Conservation (phyloP, 345 rosid genomes). For the Garcia nutans region DNA sequence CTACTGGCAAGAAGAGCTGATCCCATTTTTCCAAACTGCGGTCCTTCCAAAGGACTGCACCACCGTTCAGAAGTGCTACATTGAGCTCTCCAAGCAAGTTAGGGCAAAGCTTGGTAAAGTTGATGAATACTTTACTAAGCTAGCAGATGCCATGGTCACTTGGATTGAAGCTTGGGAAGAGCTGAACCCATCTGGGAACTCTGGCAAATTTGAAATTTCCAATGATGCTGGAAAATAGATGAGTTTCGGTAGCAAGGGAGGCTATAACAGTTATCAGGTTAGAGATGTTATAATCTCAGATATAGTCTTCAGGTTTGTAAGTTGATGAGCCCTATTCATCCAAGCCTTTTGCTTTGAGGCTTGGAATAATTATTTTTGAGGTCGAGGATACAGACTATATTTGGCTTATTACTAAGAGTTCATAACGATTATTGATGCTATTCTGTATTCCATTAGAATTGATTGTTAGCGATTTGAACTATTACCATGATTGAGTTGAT, state of each 20-base stretch:
- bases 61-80: slow-evolving; percentile 80
- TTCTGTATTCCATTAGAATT: slow-evolving; percentile 3
- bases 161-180: slow-evolving; percentile 97
- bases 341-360: slow-evolving; percentile 10
- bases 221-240: slow-evolving; percentile 39
- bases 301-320: not conserved
- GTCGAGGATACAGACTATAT: not conserved
- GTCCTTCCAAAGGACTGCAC: slow-evolving; percentile 77
- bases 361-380: slow-evolving; percentile 12
- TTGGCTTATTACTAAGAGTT: not conserved
- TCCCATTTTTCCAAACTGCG: slow-evolving; percentile 80
- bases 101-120: slow-evolving; percentile 64
- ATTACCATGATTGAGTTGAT: slow-evolving; percentile 3
- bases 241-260: not conserved
- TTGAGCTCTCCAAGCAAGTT: slow-evolving; percentile 78
- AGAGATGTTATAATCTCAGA: slow-evolving; percentile 5
- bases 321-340: not conserved
- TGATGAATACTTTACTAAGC: slow-evolving; percentile 78
- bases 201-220: slow-evolving; percentile 9
- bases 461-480: not conserved
- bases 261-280: not conserved
- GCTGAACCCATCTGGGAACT: slow-evolving; percentile 55
- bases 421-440: not conserved
- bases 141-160: slow-evolving; percentile 84
- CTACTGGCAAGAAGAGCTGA: slow-evolving; percentile 94